Conservation (phyloP, 805 yeast genomes). For the Yarrowia deformans region DNA sequence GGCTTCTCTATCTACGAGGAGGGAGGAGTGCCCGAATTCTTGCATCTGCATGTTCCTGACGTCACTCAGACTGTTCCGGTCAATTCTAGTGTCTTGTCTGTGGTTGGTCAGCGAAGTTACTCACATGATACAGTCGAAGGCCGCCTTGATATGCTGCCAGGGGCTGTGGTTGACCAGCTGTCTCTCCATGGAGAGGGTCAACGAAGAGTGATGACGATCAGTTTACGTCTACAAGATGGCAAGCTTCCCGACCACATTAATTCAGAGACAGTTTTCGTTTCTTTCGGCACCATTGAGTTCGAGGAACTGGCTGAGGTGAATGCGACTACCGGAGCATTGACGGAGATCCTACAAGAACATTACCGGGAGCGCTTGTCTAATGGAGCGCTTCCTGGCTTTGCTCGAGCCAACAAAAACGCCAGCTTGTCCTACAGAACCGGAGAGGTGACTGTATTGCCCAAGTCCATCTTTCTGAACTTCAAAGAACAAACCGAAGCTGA, state of each 20-base stretch:
- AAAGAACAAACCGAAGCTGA: not conserved
- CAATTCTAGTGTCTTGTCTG: slow-evolving; percentile 6
- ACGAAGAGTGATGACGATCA: slow-evolving; percentile 18
- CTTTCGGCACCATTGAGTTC: slow-evolving; percentile 18
- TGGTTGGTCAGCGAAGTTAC: slow-evolving; percentile 31
- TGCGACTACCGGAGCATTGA: not conserved
- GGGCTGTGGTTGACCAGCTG: not conserved
- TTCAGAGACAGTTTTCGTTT: not conserved
- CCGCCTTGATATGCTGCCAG: slow-evolving; percentile 8
- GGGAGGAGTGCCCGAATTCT: not conserved
- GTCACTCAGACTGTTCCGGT: slow-evolving; percentile 12
- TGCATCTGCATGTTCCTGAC: slow-evolving; percentile 27
- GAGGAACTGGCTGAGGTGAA: not conserved
- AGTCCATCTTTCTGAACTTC: slow-evolving; percentile 9
- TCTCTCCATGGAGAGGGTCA: not conserved
- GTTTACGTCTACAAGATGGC: slow-evolving; percentile 6
- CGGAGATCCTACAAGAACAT: slow-evolving; percentile 1
- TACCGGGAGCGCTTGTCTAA: not conserved
- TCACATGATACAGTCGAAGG: slow-evolving; percentile 25
- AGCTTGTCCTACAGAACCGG: slow-evolving; percentile 7
- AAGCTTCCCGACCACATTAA: slow-evolving; percentile 1
- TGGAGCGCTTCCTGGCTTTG: slow-evolving; percentile 33
- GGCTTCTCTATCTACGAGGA: slow-evolving; percentile 1
- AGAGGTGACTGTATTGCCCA: slow-evolving; percentile 2
- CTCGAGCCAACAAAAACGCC: slow-evolving; percentile 5